Evolutionary conservation across 306 rosid species (phyloP), one percentile per base, ranked within the genome.

Genomic region (Mucuna pruriens): DNA sequence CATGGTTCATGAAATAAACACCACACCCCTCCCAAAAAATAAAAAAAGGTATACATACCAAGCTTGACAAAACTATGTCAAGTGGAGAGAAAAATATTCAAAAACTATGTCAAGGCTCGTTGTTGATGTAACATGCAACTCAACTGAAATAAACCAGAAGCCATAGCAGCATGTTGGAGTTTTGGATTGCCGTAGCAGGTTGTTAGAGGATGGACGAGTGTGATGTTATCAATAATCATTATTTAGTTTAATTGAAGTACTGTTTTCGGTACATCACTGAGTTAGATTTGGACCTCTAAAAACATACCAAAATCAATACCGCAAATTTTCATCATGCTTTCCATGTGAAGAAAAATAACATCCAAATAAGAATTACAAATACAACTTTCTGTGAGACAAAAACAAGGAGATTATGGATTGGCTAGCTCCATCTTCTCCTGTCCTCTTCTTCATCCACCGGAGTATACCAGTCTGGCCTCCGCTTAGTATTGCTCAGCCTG

Each of bases 381-480:
- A 40, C 64, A 76, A 69, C 46, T 57, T 83, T 49, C 64, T 58
- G 11, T 17, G 67, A 65, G 55, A 72, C 64, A 80, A 73, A 57
- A 48, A 66, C 26, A 69, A 54, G 9, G 44, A 17, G 5, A 29
- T 29, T 69, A 8, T 40, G 42, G 51, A 55, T 51, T 71, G 78
- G n/a, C 81, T 85, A 91, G 85, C 97, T 85, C 95, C 97, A 95
- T 87, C 99, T 93, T 87, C 96, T 93, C 81, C 80, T 71, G 68
- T 95, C 99, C 85, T 93, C 99, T 83, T 93, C 99, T 84, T 93
- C 97, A 65, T 95, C 93, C 29, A 95, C 99, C 0, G 97, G 91
- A 76, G 80, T 64, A 75, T 91, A 93, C 98, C 99, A 95, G 44
- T 84, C 90, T 0, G 98, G 98, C 65, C 92, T 82, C 71, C 87